Evolutionary conservation across 73 alveolate genomes (phyloP), one percentile per base, ranked within the genome.

Genomic region (Paramecium octaurelia): DNA sequence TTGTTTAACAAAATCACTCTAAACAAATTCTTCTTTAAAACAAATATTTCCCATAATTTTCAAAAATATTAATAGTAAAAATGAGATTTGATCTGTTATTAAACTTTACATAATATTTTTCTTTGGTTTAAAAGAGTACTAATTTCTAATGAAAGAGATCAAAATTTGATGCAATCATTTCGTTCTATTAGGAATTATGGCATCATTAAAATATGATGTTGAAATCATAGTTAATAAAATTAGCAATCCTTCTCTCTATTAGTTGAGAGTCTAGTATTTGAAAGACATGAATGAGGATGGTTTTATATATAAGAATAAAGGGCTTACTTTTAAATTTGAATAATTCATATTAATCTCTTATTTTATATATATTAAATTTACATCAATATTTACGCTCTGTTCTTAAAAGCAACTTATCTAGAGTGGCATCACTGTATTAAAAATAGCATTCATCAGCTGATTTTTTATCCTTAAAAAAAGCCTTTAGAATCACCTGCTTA

Each of bases 111-210:
- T 7, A 7, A 40, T 7, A 40, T 8, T 40, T 7, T 40, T 40
- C 18, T 88, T 88, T 29, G 93, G 69, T 76, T 88, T 43, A 42
- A 60, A 87, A 40, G 20, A 88, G 50, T 69, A 69, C 71, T 12
- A 12, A 38, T 40, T 40, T 5, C 7, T 40, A 64, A 23, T 68
- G 29, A 10, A 70, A 70, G 43, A 88, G 27, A 68, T 80, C 93
- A 88, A 70, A 88, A 40, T 5, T 3, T 40, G 48, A 2, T 40
- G 10, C 14, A 8, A 40, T 40, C 16, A 40, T 40, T 2, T 40
- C n/a, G 7, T 40, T 40, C 48, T 7, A 7, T 7, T 40, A 40
- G 48, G n/a, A 40, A 40, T 64, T 7, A 29, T 16, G 4, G 69
- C 89, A 34, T 60, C 68, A 21, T 64, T 64, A 69, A 24, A 38